These are phyloP conservation scores for Rosa lucieae DNA, from an alignment of 306 rosid species.

Conservation along the genomic window DNA sequence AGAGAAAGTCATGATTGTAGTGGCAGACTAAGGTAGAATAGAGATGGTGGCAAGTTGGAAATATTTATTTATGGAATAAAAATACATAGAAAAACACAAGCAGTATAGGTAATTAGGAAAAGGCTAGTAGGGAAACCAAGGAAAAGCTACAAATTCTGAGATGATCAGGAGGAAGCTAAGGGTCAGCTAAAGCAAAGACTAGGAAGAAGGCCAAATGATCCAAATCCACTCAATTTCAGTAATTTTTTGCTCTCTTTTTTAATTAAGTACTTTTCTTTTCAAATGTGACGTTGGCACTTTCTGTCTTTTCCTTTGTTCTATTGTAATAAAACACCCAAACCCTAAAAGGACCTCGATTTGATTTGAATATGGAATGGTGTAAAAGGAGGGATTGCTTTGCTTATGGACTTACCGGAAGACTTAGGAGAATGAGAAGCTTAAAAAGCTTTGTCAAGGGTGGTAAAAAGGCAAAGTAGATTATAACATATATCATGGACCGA, in stretches of 20 bases:
- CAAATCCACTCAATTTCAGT: slow-evolving; percentile 34
- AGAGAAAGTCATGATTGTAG: slow-evolving; percentile 46
- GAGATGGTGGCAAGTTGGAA: slow-evolving; percentile 32
- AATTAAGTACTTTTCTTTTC: slow-evolving; percentile 18
- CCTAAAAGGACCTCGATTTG: slow-evolving; percentile 43
- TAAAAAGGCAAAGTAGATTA: slow-evolving; percentile 26
- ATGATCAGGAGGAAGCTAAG: slow-evolving; percentile 9
- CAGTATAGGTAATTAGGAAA: slow-evolving; percentile 23
- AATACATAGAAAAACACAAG: slow-evolving; percentile 4
- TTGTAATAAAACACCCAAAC: slow-evolving; percentile 72
- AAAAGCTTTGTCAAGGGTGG: slow-evolving; percentile 33
- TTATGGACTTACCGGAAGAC: slow-evolving; percentile 2
- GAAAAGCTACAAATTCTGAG: slow-evolving; percentile 31
- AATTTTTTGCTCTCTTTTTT: neutral
- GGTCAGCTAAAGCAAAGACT: slow-evolving; percentile 38
- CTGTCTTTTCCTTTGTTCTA: slow-evolving; percentile 40
- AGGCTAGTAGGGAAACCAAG: slow-evolving; percentile 17
- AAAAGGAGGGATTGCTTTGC: slow-evolving; percentile 14
- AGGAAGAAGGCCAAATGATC: slow-evolving; percentile 36
- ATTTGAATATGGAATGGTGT: slow-evolving; percentile 32
- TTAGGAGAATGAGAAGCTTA: slow-evolving; percentile 22
- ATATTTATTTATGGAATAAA: neutral
- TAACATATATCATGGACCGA: slow-evolving; percentile 24
- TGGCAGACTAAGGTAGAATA: slow-evolving; percentile 31
- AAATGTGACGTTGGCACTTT: slow-evolving; percentile 44